Evolutionary conservation across 1,284 basidiomycete species (phyloP).

Genomic region (Cryptococcus deneoformans): DNA sequence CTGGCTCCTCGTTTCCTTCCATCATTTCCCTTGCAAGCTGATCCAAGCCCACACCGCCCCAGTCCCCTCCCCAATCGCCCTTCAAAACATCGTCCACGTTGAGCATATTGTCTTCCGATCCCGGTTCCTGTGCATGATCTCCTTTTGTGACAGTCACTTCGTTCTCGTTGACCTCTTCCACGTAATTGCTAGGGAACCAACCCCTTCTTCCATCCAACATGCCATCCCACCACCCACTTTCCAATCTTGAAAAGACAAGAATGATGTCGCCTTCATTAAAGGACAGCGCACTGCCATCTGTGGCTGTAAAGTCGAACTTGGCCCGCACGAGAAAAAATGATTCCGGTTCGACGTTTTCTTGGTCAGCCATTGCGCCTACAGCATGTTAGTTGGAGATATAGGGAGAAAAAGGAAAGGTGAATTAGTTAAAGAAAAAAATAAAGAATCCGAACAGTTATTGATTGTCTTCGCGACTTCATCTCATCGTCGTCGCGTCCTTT

Average conservation of each 20-base stretch:
- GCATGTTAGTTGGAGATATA: too few species aligned
- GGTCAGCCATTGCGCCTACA: too few species aligned
- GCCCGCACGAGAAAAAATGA: constrained; percentile 62
- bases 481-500: too few species aligned
- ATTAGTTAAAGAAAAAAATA: too few species aligned
- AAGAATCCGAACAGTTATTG: too few species aligned
- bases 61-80: constrained; percentile 20
- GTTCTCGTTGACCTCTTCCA: constrained; percentile 57
- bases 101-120: constrained; percentile 19
- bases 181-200: constrained; percentile 99
- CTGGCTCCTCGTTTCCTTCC: constrained; percentile 11
- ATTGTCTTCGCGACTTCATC: too few species aligned
- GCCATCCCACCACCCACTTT: constrained; percentile 99
- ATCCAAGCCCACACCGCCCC: constrained; percentile 27
- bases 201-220: constrained; percentile 82
- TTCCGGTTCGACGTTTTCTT: too few species aligned
- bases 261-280: constrained; percentile 87
- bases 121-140: neutral
- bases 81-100: constrained; percentile 27
- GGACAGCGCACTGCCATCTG: constrained; percentile 81
- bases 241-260: constrained; percentile 86
- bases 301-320: constrained; percentile 86
- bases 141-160: neutral
- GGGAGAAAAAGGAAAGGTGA: too few species aligned
- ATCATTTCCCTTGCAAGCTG: constrained; percentile 41